Percentiles rank a stretch among this genome's conserved stretches.
These are phyloP conservation scores for Trametes maxima DNA, from an alignment of 768 basidiomycete species.

Conservation along the genomic window DNA sequence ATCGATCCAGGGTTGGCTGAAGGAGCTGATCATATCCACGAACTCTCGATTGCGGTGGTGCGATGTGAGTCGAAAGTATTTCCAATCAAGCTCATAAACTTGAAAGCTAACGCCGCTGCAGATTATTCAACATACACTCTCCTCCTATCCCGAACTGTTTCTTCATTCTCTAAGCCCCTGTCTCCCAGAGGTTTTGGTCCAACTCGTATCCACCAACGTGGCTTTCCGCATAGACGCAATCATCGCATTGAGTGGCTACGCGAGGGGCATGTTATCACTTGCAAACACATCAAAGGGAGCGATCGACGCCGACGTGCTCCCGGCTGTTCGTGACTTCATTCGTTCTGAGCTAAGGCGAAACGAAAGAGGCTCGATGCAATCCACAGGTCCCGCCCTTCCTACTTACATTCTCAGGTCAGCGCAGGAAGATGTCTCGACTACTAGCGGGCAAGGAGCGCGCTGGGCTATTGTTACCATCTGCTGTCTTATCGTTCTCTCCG, in stretches of 20 bases:
- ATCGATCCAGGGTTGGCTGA: background rate
- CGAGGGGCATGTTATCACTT: background rate
- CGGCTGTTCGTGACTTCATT: background rate
- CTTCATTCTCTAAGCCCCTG: too few species aligned
- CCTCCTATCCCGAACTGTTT: slow-evolving; percentile 13
- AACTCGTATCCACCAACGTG: background rate
- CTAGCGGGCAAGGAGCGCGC: slow-evolving; percentile 30
- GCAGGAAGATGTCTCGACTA: background rate
- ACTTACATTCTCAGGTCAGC: background rate
- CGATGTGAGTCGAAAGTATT: background rate
- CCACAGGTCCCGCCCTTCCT: background rate
- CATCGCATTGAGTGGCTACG: slow-evolving; percentile 10
- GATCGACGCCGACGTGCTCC: background rate
- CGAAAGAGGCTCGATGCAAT: too few species aligned
- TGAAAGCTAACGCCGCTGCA: background rate
- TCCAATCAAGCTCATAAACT: background rate
- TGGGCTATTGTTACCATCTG: slow-evolving; percentile 50
- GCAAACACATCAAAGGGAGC: background rate
- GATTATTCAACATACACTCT: slow-evolving; percentile 12
- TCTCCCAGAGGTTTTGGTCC: background rate
- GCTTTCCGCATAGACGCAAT: background rate
- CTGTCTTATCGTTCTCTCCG: slow-evolving; percentile 51
- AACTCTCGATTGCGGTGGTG: background rate
- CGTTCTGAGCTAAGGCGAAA: background rate
- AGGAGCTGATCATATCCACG: background rate